Conservation (phyloP, 2,329 filamentous ascomycete species). For the Phialophora tarda region DNA sequence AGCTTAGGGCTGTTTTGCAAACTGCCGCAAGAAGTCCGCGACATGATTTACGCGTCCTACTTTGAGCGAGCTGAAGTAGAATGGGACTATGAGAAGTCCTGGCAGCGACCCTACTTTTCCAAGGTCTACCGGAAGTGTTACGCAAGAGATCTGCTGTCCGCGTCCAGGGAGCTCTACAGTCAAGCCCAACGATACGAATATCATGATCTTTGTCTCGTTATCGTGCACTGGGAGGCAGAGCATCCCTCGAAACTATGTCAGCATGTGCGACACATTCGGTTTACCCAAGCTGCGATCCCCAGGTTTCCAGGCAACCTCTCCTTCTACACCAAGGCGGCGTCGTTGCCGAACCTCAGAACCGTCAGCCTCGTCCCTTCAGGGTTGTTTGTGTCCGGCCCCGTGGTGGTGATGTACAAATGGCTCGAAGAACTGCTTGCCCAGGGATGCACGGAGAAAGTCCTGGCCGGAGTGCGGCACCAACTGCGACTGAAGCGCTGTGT, state of each 20-base stretch:
- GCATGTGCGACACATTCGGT: constrained; percentile 4
- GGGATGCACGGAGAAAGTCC: constrained; percentile 1
- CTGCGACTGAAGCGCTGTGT: neutral
- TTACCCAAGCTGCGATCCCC: neutral
- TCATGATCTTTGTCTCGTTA: constrained; percentile 4
- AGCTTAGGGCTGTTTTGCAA: neutral
- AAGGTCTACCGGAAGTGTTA: neutral
- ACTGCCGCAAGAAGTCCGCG: neutral
- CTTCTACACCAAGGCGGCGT: neutral
- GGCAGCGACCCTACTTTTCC: neutral
- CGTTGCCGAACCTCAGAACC: neutral
- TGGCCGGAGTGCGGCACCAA: neutral
- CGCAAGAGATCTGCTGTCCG: neutral
- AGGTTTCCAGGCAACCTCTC: neutral
- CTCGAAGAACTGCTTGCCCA: neutral
- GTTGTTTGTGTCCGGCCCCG: neutral
- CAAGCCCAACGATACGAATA: constrained; percentile 1
- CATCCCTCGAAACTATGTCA: neutral
- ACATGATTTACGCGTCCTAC: neutral
- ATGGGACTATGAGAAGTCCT: neutral
- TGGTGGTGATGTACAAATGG: constrained; percentile 8
- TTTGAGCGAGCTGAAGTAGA: constrained; percentile 3
- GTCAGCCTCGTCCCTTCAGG: neutral
- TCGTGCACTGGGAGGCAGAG: neutral
- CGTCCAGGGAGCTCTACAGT: neutral